A percentile compares a stretch with the other conserved stretches of the same genome.
Evolutionary conservation across 2,329 filamentous ascomycete species (phyloP).

Genomic region (Biscogniauxia marginata): DNA sequence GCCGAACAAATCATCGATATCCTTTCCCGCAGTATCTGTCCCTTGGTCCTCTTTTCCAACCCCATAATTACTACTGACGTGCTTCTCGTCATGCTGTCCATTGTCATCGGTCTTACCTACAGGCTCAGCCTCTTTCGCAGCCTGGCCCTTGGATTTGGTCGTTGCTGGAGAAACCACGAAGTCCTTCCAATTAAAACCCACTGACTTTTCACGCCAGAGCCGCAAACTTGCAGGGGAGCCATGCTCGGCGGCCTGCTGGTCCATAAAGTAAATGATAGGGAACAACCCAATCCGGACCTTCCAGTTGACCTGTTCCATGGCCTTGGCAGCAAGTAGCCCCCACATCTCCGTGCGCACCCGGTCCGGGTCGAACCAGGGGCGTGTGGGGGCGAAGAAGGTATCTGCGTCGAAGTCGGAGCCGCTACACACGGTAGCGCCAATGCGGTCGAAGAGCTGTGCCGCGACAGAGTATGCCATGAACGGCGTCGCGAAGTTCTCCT

Average conservation of each 20-base stretch:
- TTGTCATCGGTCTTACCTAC: too few species aligned
- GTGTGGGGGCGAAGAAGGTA: slow-evolving; percentile 1
- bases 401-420: neutral
- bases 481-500: neutral
- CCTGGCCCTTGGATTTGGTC: too few species aligned
- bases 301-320: slow-evolving; percentile 1
- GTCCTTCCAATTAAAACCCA: neutral
- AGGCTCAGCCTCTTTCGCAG: too few species aligned
- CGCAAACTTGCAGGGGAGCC: neutral
- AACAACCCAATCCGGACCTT: slow-evolving; percentile 7
- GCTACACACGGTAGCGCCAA: neutral
- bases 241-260: neutral
- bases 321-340: slow-evolving; percentile 2
- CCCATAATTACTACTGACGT: too few species aligned
- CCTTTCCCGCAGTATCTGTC: neutral
- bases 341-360: slow-evolving; percentile 7
- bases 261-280: neutral
- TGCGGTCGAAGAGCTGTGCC: slow-evolving; percentile 7
- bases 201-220: too few species aligned
- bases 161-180: too few species aligned
- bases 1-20: neutral
- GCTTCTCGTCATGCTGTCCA: too few species aligned
- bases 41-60: too few species aligned
- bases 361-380: slow-evolving; percentile 6
- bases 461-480: neutral